Percentiles rank a stretch among this genome's conserved stretches.
phyloP scores from a whole-genome alignment of 164 flowering plant species.

The Macadamia integrifolia region DNA sequence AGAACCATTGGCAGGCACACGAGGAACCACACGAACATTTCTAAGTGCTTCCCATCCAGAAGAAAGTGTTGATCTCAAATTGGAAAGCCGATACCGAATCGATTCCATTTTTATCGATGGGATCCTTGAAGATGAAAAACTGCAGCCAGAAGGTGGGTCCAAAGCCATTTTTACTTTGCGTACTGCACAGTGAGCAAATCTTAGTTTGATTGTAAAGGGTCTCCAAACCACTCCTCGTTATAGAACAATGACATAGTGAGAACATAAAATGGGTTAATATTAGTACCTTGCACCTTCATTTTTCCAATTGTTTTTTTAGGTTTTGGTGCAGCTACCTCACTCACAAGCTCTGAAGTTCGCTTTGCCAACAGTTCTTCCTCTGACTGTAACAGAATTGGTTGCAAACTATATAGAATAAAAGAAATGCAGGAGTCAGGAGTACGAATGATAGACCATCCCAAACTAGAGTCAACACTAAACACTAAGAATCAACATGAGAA shows the following conservation, averaged over 20 bases:
- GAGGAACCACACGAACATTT: conserved; percentile 45
- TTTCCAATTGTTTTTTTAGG: conserved; percentile 81
- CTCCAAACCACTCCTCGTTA: background rate
- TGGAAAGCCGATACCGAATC: conserved; percentile 35
- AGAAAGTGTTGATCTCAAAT: conserved; percentile 44
- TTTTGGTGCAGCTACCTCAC: conserved; percentile 61
- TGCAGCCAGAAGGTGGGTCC: conserved; percentile 87
- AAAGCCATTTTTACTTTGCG: conserved; percentile 70
- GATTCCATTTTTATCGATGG: conserved; percentile 48
- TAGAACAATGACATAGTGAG: conserved; percentile 1
- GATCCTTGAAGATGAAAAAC: conserved; percentile 45
- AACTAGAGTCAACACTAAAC: conserved; percentile 1
- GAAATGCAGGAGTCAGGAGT: background rate
- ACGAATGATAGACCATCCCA: background rate
- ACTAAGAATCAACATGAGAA: background rate
- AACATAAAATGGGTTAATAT: background rate
- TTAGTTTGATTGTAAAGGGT: conserved; percentile 4
- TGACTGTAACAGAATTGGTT: conserved; percentile 65
- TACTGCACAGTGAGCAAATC: conserved; percentile 40
- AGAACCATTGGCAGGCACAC: conserved; percentile 51
- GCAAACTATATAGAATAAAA: conserved; percentile 46
- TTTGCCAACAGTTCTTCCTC: conserved; percentile 77
- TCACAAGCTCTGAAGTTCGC: conserved; percentile 47
- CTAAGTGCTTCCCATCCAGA: conserved; percentile 69
- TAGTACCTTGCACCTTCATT: conserved; percentile 89